A percentile compares a stretch with the other conserved stretches of the same genome.
Evolutionary conservation across 2,329 filamentous ascomycete species (phyloP).

Genomic region (Clarireedia hainanense): DNA sequence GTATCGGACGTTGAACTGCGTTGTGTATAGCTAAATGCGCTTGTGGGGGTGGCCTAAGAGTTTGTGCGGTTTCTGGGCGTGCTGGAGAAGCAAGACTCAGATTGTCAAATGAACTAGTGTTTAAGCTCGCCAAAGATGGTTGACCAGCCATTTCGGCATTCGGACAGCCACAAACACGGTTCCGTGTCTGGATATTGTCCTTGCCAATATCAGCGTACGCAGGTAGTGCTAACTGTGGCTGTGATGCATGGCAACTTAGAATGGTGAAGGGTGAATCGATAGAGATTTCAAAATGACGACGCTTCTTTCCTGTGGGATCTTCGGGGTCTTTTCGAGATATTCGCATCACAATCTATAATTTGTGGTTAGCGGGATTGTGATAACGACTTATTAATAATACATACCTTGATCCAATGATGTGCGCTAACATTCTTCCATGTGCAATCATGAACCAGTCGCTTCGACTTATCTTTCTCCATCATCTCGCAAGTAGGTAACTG

Average conservation of each 20-base stretch:
- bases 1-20: slow-evolving; percentile 43
- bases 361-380: background rate
- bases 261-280: slow-evolving; percentile 73
- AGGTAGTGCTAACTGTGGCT: slow-evolving; percentile 61
- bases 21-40: slow-evolving; percentile 36
- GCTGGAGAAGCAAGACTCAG: slow-evolving; percentile 18
- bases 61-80: slow-evolving; percentile 12
- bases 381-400: background rate
- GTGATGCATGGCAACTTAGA: slow-evolving; percentile 63
- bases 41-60: slow-evolving; percentile 37
- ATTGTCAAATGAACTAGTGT: slow-evolving; percentile 38
- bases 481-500: slow-evolving; percentile 63
- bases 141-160: slow-evolving; percentile 39
- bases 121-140: slow-evolving; percentile 33
- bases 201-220: slow-evolving; percentile 53
- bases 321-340: slow-evolving; percentile 59
- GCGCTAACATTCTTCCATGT: slow-evolving; percentile 68
- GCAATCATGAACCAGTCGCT: slow-evolving; percentile 62
- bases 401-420: slow-evolving; percentile 71
- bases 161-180: slow-evolving; percentile 52
- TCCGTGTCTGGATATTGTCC: slow-evolving; percentile 32
- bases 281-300: slow-evolving; percentile 68
- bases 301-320: slow-evolving; percentile 48
- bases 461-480: slow-evolving; percentile 54
- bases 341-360: slow-evolving; percentile 60